Evolutionary conservation across 768 basidiomycete genomes (phyloP).

Genomic region (Rubroboletus satanas): DNA sequence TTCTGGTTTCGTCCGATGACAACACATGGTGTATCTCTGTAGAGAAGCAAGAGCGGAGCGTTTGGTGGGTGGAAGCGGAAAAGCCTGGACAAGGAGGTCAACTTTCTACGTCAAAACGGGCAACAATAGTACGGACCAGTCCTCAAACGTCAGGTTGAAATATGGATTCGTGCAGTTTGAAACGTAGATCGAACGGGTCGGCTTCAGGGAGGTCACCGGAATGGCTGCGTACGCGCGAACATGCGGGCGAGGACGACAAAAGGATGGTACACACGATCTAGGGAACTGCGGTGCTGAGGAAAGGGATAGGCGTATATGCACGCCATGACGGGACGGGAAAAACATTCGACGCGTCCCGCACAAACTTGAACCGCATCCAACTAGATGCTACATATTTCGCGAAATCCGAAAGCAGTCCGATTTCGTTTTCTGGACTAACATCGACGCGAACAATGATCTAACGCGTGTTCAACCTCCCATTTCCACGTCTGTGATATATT

Average conservation of each 20-base stretch:
- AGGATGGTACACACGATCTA: neutral
- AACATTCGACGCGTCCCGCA: slow-evolving; percentile 22
- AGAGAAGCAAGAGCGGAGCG: slow-evolving; percentile 77
- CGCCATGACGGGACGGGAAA: slow-evolving; percentile 28
- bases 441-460: neutral
- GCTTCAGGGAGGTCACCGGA: slow-evolving; percentile 24
- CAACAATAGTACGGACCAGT: slow-evolving; percentile 56
- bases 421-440: neutral
- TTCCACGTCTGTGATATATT: slow-evolving; percentile 2
- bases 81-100: slow-evolving; percentile 45
- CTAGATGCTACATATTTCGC: too few relatives aligned
- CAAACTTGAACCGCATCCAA: neutral
- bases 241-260: neutral
- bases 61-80: slow-evolving; percentile 70
- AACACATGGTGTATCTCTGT: slow-evolving; percentile 84
- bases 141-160: slow-evolving; percentile 88
- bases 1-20: slow-evolving; percentile 96
- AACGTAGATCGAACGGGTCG: slow-evolving; percentile 57
- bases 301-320: slow-evolving; percentile 21
- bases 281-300: neutral
- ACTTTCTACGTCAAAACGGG: slow-evolving; percentile 26
- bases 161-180: slow-evolving; percentile 79
- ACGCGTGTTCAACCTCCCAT: neutral
- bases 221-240: slow-evolving; percentile 14
- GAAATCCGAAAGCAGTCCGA: neutral